phyloP scores from a whole-genome alignment of 176 grass and related monocot species.

The Cenchrus fungigraminus region DNA sequence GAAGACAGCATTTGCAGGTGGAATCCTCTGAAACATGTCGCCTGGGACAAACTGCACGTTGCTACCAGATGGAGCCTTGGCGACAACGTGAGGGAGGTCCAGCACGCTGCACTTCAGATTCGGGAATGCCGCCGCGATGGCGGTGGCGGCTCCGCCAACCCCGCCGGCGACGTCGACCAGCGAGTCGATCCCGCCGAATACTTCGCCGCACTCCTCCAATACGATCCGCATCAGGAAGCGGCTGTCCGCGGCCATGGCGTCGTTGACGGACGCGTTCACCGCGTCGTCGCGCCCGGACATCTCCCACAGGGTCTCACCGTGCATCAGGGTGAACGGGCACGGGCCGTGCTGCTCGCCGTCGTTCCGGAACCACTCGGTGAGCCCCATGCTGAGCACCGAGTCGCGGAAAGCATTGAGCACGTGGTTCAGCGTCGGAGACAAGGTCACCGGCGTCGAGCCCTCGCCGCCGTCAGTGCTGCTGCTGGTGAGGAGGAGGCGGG shows the following conservation, averaged over 20 bases:
- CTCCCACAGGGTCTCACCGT: neutral
- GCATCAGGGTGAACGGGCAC: neutral
- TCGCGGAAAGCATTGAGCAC: neutral
- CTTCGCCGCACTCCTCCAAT: neutral
- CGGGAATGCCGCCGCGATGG: slow-evolving; percentile 45
- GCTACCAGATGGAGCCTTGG: neutral
- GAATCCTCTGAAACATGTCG: neutral
- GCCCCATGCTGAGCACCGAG: neutral
- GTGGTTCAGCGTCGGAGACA: neutral
- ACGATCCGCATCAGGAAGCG: slow-evolving; percentile 16
- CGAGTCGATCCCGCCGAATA: slow-evolving; percentile 41
- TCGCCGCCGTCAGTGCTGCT: neutral
- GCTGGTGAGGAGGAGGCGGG: slow-evolving; percentile 9
- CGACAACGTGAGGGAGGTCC: slow-evolving; percentile 9
- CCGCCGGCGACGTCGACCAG: slow-evolving; percentile 61
- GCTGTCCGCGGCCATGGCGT: slow-evolving; percentile 35
- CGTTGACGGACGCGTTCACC: neutral
- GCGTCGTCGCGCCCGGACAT: neutral
- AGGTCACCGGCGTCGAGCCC: rapidly evolving
- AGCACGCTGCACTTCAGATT: slow-evolving; percentile 46
- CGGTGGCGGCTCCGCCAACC: neutral
- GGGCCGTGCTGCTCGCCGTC: neutral
- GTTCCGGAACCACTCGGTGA: slow-evolving; percentile 22
- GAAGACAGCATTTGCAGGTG: neutral
- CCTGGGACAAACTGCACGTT: neutral